These are phyloP conservation scores for Oryza rufipogon DNA, from an alignment of 176 grass and related monocot genomes.

Conservation along the genomic window DNA sequence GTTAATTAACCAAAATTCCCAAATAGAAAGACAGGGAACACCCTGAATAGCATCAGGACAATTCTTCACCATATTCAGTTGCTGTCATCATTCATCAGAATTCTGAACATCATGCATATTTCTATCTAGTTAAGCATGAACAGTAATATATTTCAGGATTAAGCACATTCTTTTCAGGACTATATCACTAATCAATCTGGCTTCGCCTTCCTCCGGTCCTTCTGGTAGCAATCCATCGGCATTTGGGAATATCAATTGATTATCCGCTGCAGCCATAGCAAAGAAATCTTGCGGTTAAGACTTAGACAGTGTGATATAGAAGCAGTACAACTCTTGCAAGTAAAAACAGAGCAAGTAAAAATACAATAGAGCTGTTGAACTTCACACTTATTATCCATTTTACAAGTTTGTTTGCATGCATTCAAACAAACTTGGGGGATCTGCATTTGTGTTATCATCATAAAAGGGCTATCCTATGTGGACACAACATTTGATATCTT, in stretches of 20 bases:
- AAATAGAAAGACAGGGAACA: too few relatives aligned
- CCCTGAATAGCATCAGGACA: too few relatives aligned
- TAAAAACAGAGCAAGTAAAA: too few relatives aligned
- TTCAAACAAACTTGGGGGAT: constrained; percentile 1
- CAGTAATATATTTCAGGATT: too few relatives aligned
- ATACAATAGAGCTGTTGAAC: too few relatives aligned
- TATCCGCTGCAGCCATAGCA: not conserved
- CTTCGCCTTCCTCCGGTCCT: not conserved
- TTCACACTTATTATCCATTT: too few relatives aligned
- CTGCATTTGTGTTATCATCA: constrained; percentile 13
- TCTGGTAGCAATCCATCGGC: not conserved
- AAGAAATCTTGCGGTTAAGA: not conserved
- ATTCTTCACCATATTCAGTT: too few relatives aligned
- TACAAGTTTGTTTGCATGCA: not conserved
- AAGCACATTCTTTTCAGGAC: not conserved
- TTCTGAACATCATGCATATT: too few relatives aligned
- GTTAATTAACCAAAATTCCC: too few relatives aligned
- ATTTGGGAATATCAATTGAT: constrained; percentile 23
- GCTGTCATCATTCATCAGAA: too few relatives aligned
- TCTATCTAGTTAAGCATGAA: too few relatives aligned
- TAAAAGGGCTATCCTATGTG: constrained; percentile 18
- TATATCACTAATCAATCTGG: not conserved
- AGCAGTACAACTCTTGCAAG: too few relatives aligned
- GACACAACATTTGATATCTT: not conserved
- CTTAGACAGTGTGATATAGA: not conserved